Conservation (phyloP, 2,329 filamentous ascomycete species). For the Sporothrix inflata region DNA sequence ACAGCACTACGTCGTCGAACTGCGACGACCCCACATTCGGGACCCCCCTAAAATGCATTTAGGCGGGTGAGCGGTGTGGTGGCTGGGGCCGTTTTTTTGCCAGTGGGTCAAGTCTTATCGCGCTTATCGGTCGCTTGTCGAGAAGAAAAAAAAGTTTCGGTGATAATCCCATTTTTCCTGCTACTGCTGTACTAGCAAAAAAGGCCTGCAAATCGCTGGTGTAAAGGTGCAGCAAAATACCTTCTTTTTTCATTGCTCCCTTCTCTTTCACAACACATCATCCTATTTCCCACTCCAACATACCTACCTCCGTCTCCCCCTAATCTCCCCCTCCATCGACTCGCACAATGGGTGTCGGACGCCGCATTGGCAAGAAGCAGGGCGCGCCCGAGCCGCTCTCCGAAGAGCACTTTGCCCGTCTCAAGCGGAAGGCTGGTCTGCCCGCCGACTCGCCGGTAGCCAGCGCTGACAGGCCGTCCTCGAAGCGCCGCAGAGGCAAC, state of each 20-base stretch:
- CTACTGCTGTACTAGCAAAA: neutral
- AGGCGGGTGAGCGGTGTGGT: slow-evolving; percentile 23
- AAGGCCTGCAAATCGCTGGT: neutral
- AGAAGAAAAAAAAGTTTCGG: slow-evolving; percentile 30
- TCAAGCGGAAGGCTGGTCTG: slow-evolving; percentile 82
- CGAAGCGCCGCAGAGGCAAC: slow-evolving; percentile 57
- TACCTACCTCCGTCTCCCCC: neutral
- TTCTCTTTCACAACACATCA: neutral
- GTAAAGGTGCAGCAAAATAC: neutral
- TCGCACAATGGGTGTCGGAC: slow-evolving; percentile 77
- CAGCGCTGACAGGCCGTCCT: slow-evolving; percentile 56
- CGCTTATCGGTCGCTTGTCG: slow-evolving; percentile 29
- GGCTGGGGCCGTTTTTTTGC: slow-evolving; percentile 16
- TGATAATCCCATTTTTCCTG: slow-evolving; percentile 9
- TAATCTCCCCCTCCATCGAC: neutral
- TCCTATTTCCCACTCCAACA: neutral
- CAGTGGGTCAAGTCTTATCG: slow-evolving; percentile 29
- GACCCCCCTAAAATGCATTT: slow-evolving; percentile 6
- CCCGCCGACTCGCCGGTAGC: slow-evolving; percentile 58
- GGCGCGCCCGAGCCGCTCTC: slow-evolving; percentile 81
- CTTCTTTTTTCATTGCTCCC: neutral
- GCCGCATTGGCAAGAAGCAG: slow-evolving; percentile 90
- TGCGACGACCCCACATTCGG: slow-evolving; percentile 19
- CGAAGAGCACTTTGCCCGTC: slow-evolving; percentile 74
- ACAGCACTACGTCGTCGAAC: slow-evolving; percentile 3